A percentile compares a stretch with the other conserved stretches of the same genome.
These are phyloP conservation scores for Trichoderma polysporum DNA, from an alignment of 2,329 filamentous ascomycete species.

Conservation along the genomic window DNA sequence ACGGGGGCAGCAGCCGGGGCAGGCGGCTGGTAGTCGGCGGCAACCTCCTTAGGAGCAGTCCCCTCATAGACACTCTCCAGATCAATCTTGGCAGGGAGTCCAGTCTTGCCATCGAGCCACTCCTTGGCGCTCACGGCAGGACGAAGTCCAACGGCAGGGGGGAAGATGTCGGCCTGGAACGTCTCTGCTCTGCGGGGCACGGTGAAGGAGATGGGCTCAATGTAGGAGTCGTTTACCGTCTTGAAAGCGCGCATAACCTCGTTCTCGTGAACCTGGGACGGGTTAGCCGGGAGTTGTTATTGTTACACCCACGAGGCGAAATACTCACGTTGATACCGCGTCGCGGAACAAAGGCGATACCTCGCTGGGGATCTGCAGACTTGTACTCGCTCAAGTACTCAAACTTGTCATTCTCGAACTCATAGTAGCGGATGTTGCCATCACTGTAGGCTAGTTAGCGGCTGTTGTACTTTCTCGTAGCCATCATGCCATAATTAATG, in stretches of 20 bases:
- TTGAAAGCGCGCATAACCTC: slow-evolving; percentile 96
- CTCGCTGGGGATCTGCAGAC: slow-evolving; percentile 91
- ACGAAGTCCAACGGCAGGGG: slow-evolving; percentile 76
- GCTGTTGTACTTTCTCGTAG: neutral
- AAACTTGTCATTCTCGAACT: slow-evolving; percentile 98
- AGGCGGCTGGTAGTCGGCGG: slow-evolving; percentile 64
- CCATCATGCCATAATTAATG: neutral
- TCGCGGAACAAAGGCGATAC: slow-evolving; percentile 90
- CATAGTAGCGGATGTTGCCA: slow-evolving; percentile 98
- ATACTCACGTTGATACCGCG: slow-evolving; percentile 79
- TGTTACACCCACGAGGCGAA: neutral
- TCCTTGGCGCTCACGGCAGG: slow-evolving; percentile 77
- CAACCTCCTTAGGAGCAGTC: slow-evolving; percentile 72
- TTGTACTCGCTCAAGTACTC: slow-evolving; percentile 97
- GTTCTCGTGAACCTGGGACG: slow-evolving; percentile 77
- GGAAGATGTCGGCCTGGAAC: slow-evolving; percentile 97
- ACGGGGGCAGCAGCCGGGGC: slow-evolving; percentile 45
- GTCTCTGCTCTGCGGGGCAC: slow-evolving; percentile 90
- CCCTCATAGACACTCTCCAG: slow-evolving; percentile 91
- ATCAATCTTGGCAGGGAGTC: slow-evolving; percentile 85
- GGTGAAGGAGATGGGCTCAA: slow-evolving; percentile 97
- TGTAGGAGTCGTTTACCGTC: slow-evolving; percentile 90
- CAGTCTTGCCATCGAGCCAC: slow-evolving; percentile 85
- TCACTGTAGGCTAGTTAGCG: slow-evolving; percentile 56
- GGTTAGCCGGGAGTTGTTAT: slow-evolving; percentile 25